Conservation (phyloP, 176 grass and related monocot species). For the Aegilops umbellulata region DNA sequence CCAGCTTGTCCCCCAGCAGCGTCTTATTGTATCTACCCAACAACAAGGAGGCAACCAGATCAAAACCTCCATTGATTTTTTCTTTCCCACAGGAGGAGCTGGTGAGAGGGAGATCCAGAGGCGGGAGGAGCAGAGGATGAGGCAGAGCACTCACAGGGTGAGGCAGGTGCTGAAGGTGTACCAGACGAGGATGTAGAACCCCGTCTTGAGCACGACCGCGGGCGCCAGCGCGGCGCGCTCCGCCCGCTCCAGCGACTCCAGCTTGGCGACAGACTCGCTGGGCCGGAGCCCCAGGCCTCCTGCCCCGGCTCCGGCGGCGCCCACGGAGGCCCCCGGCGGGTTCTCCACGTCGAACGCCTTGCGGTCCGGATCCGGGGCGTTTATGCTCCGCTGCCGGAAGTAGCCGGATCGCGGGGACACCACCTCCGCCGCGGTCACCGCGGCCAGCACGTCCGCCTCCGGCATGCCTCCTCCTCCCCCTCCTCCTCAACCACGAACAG, state of each 20-base stretch:
- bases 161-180: constrained; percentile 98
- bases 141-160: constrained; percentile 76
- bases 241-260: constrained; percentile 69
- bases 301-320: neutral
- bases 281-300: constrained; percentile 37
- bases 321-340: neutral
- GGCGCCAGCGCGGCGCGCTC: constrained; percentile 57
- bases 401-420: constrained; percentile 52
- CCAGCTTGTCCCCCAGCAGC: constrained; percentile 95
- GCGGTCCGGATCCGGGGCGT: constrained; percentile 40
- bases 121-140: neutral
- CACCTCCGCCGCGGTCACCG: constrained; percentile 28
- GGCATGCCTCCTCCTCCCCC: constrained; percentile 33
- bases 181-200: constrained; percentile 92
- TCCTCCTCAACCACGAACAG: neutral
- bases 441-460: constrained; percentile 28
- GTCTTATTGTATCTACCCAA: constrained; percentile 88
- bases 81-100: neutral
- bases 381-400: constrained; percentile 73
- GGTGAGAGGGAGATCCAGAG: constrained; percentile 18
- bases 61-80: neutral
- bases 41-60: neutral
- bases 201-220: constrained; percentile 60
- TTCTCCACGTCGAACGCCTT: constrained; percentile 73
- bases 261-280: constrained; percentile 82